Conservation (phyloP, 441 rosid species). For the Breynia disticha region DNA sequence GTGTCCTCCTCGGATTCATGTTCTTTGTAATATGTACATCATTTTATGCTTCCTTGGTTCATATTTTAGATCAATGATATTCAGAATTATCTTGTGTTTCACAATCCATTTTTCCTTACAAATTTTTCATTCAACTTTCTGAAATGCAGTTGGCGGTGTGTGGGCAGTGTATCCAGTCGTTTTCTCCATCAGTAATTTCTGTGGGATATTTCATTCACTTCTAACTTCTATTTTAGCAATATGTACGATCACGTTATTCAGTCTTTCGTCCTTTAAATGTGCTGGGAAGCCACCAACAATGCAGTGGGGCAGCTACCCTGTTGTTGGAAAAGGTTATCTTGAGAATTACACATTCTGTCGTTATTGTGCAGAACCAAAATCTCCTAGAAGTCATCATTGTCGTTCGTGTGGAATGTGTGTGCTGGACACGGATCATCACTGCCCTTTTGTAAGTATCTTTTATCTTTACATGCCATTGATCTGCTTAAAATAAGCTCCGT, state of each 20-base stretch:
- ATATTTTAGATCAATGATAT: too few species aligned
- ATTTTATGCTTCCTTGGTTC: conserved; percentile 4
- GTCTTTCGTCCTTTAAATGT: conserved; percentile 59
- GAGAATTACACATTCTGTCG: conserved; percentile 75
- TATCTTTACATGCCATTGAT: too few species aligned
- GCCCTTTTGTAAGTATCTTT: conserved; percentile 71
- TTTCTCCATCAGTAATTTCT: conserved; percentile 53
- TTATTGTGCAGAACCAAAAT: conserved; percentile 71
- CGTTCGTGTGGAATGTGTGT: conserved; percentile 83
- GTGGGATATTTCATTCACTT: conserved; percentile 44
- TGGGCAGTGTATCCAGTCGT: conserved; percentile 77
- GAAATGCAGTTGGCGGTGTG: conserved; percentile 72
- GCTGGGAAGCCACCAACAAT: conserved; percentile 57
- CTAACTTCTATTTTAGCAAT: conserved; percentile 35
- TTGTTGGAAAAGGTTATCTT: conserved; percentile 61
- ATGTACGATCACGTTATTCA: conserved; percentile 48
- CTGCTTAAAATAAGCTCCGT: too few species aligned
- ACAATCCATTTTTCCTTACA: too few species aligned
- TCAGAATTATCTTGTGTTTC: too few species aligned
- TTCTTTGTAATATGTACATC: conserved; percentile 67
- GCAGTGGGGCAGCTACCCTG: conserved; percentile 77
- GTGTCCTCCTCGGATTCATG: conserved; percentile 53
- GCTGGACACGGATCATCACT: conserved; percentile 96
- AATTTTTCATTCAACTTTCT: conserved; percentile 12
- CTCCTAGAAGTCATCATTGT: conserved; percentile 87